Conservation (phyloP, 73 alveolate genomes). For the Stentor coeruleus region DNA sequence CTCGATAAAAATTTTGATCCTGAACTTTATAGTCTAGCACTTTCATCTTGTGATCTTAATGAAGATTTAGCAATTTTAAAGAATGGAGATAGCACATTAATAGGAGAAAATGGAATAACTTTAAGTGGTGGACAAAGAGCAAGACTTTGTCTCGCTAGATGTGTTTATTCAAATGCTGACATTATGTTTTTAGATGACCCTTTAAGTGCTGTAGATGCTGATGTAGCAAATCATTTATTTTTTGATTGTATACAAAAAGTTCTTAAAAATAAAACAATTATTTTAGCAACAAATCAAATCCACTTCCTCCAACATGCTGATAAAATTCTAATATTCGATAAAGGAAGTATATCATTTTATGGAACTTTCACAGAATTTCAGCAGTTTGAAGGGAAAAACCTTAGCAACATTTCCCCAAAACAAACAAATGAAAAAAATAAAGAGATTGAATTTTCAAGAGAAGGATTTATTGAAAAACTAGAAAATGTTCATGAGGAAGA, state of each 20-base stretch:
- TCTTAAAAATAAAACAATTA: conserved; percentile 34
- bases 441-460: no score
- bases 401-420: no score
- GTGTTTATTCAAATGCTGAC: conserved; percentile 64
- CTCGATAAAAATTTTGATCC: conserved; percentile 49
- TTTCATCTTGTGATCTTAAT: conserved; percentile 51
- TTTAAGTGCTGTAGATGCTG: conserved; percentile 63
- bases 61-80: conserved; percentile 31
- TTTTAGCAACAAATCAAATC: conserved; percentile 18
- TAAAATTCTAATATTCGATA: conserved; percentile 48
- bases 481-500: no score
- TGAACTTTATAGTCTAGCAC: conserved; percentile 46
- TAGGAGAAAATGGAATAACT: conserved; percentile 65
- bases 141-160: conserved; percentile 71
- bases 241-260: conserved; percentile 49
- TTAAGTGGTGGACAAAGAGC: conserved; percentile 73
- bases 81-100: conserved; percentile 51
- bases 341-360: conserved; percentile 27
- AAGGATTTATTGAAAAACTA: no score
- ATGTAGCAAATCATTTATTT: conserved; percentile 56
- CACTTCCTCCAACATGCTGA: conserved; percentile 34
- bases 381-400: no score
- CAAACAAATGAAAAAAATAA: no score
- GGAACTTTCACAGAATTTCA: no score
- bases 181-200: conserved; percentile 77